Evolutionary conservation across 129 eudicot genomes (phyloP).

Genomic region (Pittosporum tobira): DNA sequence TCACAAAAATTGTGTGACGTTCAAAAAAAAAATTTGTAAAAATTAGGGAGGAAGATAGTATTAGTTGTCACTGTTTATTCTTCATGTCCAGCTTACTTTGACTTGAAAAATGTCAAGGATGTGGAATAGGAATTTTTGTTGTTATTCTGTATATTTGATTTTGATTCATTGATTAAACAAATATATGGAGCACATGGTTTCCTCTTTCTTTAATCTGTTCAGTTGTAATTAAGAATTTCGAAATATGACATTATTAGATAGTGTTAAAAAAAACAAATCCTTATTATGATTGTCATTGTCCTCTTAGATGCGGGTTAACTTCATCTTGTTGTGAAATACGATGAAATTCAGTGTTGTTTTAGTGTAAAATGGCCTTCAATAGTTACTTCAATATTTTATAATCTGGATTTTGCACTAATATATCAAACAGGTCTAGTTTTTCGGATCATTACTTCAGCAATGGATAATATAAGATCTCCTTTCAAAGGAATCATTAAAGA

Average conservation of each 20-base stretch:
- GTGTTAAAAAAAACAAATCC: not conserved
- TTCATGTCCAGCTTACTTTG: not conserved
- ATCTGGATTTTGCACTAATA: not conserved
- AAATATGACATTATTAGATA: not conserved
- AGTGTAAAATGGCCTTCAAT: not conserved
- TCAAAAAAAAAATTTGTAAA: too few relatives aligned
- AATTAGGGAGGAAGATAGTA: too few relatives aligned
- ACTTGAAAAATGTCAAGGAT: not conserved
- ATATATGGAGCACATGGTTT: not conserved
- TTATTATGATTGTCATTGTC: not conserved
- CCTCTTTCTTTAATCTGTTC: not conserved
- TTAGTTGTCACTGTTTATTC: not conserved
- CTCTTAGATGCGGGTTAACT: not conserved
- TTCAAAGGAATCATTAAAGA: conserved; percentile 61
- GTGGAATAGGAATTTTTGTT: not conserved
- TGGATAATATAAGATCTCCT: conserved; percentile 49
- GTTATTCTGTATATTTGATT: not conserved
- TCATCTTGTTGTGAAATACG: not conserved
- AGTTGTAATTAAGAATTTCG: not conserved
- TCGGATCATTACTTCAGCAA: conserved; percentile 24
- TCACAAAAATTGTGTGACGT: too few relatives aligned
- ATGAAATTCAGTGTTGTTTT: not conserved
- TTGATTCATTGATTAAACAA: too few relatives aligned
- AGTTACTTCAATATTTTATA: not conserved
- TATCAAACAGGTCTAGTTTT: conserved; percentile 4